Evolutionary conservation across 192 early-diverging fungal species (phyloP).

Genomic region (Chytriomyces confervae): DNA sequence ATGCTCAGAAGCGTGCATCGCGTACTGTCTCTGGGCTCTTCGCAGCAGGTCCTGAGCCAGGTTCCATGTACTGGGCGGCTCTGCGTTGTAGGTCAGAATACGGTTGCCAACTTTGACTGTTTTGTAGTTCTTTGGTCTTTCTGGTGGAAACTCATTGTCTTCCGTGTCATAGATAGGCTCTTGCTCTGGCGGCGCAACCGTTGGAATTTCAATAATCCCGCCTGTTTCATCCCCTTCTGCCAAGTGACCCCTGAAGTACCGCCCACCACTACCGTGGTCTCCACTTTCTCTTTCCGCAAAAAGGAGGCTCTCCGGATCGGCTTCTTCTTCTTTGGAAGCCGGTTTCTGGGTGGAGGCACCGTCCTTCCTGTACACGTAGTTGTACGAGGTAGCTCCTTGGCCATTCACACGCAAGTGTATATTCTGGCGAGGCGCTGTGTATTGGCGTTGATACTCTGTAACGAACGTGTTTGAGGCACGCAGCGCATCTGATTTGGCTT

Average conservation of each 20-base stretch:
- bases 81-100: constrained; percentile 12
- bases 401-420: background rate
- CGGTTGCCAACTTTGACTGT: background rate
- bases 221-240: background rate
- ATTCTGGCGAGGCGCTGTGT: background rate
- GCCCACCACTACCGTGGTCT: background rate
- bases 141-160: background rate
- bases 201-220: background rate
- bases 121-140: background rate
- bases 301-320: background rate
- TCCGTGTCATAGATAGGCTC: background rate
- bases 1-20: background rate
- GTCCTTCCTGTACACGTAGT: background rate
- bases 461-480: constrained; percentile 4
- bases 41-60: constrained; percentile 27
- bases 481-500: background rate
- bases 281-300: background rate
- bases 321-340: background rate
- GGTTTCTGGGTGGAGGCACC: background rate
- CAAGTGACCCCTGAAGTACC: background rate
- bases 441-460: constrained; percentile 23
- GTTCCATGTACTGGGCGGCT: constrained; percentile 29
- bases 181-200: background rate
- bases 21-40: constrained; percentile 19
- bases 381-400: background rate